Conservation (phyloP, 495 filamentous ascomycete species). For the Neurospora pannonica region DNA sequence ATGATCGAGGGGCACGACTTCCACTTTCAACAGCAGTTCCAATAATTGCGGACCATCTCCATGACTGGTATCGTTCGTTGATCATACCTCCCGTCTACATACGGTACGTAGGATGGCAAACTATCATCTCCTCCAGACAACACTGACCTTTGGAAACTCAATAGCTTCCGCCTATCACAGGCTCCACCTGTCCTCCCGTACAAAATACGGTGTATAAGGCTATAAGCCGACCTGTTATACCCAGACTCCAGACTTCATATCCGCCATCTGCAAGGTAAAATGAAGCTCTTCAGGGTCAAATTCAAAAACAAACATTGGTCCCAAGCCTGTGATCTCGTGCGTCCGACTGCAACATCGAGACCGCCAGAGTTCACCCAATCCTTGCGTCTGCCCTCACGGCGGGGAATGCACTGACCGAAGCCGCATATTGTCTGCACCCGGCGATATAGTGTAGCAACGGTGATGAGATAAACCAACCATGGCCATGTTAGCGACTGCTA, state of each 20-base stretch:
- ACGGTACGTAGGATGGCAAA: not conserved
- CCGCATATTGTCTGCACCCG: not conserved
- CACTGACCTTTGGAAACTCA: not conserved
- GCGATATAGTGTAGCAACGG: not conserved
- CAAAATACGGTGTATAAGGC: not conserved
- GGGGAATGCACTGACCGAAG: not conserved
- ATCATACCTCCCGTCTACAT: not conserved
- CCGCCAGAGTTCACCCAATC: not conserved
- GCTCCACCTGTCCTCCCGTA: not conserved
- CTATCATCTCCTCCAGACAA: not conserved
- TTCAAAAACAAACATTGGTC: not conserved
- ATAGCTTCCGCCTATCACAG: not conserved
- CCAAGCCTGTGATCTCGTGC: not conserved
- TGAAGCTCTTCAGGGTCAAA: not conserved
- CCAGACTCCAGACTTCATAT: not conserved
- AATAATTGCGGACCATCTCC: not conserved
- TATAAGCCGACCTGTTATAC: not conserved
- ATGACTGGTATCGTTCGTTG: not conserved
- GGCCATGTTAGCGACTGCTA: not conserved
- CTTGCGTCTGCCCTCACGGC: not conserved
- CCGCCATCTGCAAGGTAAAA: not conserved
- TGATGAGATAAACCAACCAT: not conserved
- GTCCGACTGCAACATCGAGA: not conserved
- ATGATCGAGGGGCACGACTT: not conserved
- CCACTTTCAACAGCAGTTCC: not conserved